Percentiles rank a stretch among this genome's conserved stretches.
These are phyloP conservation scores for Bjerkandera adusta DNA, from an alignment of 1,284 basidiomycete species.

Conservation along the genomic window DNA sequence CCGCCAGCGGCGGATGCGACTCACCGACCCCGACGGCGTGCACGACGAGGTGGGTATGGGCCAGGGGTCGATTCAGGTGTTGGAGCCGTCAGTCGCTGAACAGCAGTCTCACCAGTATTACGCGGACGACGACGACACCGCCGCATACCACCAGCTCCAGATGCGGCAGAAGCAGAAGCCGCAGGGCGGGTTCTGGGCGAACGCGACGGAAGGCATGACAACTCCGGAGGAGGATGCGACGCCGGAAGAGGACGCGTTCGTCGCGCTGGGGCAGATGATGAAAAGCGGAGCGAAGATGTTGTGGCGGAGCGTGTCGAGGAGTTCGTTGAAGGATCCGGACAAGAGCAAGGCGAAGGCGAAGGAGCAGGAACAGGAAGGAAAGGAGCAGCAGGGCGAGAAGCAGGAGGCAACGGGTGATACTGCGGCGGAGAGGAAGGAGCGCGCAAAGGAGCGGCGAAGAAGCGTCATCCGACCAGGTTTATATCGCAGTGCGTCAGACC, in stretches of 20 bases:
- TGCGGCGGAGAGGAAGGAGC: not conserved
- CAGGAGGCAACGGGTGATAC: not conserved
- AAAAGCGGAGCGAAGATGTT: constrained; percentile 27
- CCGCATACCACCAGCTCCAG: no score
- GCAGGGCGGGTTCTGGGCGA: no score
- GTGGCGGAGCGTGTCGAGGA: constrained; percentile 26
- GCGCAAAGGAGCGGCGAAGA: no score
- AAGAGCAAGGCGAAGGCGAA: not conserved
- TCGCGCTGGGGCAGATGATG: constrained; percentile 26
- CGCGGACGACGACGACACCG: constrained; percentile 19
- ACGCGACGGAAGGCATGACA: constrained; percentile 7
- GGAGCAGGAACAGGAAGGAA: constrained; percentile 1
- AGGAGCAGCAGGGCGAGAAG: constrained; percentile 4
- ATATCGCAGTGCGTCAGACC: no score
- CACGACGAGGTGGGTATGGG: no score
- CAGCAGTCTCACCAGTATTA: constrained; percentile 18
- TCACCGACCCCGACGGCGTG: constrained; percentile 3
- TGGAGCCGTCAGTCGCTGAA: no score
- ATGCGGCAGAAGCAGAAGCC: no score
- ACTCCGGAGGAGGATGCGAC: constrained; percentile 17
- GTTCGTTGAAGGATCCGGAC: constrained; percentile 13
- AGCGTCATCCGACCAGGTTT: no score
- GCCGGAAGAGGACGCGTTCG: constrained; percentile 25
- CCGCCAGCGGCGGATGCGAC: constrained; percentile 26
- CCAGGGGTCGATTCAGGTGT: not conserved